These are phyloP conservation scores for Nothophaeocryptopus gaeumannii DNA, from an alignment of 2,329 filamentous ascomycete genomes.

Conservation along the genomic window DNA sequence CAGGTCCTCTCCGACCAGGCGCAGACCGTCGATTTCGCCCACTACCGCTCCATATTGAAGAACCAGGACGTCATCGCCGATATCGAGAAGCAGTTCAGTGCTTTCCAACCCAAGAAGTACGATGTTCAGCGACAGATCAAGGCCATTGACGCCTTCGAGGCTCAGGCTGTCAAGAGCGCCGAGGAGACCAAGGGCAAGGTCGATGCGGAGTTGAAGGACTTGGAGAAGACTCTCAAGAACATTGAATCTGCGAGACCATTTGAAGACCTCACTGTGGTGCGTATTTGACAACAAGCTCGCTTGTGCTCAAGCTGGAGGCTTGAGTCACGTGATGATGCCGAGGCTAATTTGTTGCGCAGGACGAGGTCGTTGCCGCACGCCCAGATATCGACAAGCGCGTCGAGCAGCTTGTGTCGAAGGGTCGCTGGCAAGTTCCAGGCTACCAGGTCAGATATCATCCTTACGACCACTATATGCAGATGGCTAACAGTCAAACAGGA, in stretches of 20 bases:
- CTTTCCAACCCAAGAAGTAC: slow-evolving; percentile 90
- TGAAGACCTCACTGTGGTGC: slow-evolving; percentile 94
- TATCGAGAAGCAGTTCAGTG: slow-evolving; percentile 91
- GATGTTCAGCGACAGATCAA: slow-evolving; percentile 92
- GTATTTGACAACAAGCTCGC: slow-evolving; percentile 43
- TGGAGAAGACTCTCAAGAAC: slow-evolving; percentile 93
- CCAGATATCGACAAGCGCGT: slow-evolving; percentile 98
- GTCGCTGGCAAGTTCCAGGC: slow-evolving; percentile 95
- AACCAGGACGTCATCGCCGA: slow-evolving; percentile 94
- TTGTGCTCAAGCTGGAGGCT: not conserved
- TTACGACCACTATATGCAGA: not conserved
- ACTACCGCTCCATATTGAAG: slow-evolving; percentile 91
- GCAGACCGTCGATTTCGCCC: slow-evolving; percentile 83
- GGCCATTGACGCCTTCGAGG: slow-evolving; percentile 97
- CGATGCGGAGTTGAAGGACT: slow-evolving; percentile 87
- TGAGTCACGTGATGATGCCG: slow-evolving; percentile 7
- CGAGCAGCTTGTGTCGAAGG: slow-evolving; percentile 89
- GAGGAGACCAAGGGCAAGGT: slow-evolving; percentile 96
- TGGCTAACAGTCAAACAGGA: slow-evolving; percentile 58
- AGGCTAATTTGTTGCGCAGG: slow-evolving; percentile 52
- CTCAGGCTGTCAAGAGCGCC: slow-evolving; percentile 93
- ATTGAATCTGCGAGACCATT: slow-evolving; percentile 95
- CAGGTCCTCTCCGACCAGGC: slow-evolving; percentile 78
- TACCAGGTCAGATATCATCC: slow-evolving; percentile 77
- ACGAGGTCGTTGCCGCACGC: slow-evolving; percentile 89